These are phyloP conservation scores for Neopestalotiopsis rosae DNA, from an alignment of 2,329 filamentous ascomycete species.

Conservation along the genomic window DNA sequence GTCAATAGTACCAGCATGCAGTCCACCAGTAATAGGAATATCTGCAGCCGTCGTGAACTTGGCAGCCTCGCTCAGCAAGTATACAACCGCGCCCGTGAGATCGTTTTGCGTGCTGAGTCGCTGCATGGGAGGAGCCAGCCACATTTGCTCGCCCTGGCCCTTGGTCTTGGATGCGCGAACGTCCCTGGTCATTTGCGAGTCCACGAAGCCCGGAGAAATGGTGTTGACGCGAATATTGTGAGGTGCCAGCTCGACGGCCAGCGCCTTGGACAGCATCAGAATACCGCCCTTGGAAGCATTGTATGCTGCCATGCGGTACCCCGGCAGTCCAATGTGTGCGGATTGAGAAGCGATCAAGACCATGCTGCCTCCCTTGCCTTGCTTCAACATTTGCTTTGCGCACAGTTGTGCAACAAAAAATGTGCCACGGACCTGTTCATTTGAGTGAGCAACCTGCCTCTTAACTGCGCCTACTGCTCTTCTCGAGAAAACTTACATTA, in stretches of 20 bases:
- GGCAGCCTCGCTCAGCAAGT: conserved; percentile 49
- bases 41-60: conserved; percentile 48
- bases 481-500: conserved; percentile 38
- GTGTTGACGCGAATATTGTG: conserved; percentile 43
- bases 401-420: conserved; percentile 47
- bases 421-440: conserved; percentile 43
- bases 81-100: conserved; percentile 46
- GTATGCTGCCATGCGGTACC: conserved; percentile 46
- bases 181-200: conserved; percentile 41
- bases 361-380: conserved; percentile 44
- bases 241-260: conserved; percentile 44
- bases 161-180: conserved; percentile 38
- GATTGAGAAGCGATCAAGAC: conserved; percentile 45
- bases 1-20: conserved; percentile 45
- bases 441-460: background rate
- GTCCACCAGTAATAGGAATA: conserved; percentile 49
- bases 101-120: conserved; percentile 47
- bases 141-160: conserved; percentile 42
- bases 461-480: background rate
- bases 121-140: conserved; percentile 43
- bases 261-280: conserved; percentile 43
- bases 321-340: conserved; percentile 41
- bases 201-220: conserved; percentile 44
- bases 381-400: conserved; percentile 45
- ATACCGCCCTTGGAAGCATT: conserved; percentile 49